Evolutionary conservation across 805 yeast species (phyloP).

Genomic region (Starmerella apis): DNA sequence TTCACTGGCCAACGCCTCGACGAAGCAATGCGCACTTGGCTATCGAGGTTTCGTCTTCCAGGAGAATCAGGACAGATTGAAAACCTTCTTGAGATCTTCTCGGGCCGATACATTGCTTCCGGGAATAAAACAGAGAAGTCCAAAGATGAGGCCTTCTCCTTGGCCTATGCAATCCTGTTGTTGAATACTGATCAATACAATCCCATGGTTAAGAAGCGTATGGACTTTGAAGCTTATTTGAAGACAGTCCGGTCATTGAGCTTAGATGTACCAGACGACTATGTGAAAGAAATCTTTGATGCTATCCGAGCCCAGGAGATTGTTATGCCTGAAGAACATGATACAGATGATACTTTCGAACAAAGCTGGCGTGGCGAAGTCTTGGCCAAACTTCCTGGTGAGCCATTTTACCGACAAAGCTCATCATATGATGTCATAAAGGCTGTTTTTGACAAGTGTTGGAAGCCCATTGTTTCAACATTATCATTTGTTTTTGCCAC

Average conservation of each 20-base stretch:
- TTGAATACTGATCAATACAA: conserved; percentile 88
- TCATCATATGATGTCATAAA: conserved; percentile 47
- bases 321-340: conserved; percentile 96
- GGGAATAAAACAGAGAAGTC: conserved; percentile 44
- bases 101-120: conserved; percentile 57
- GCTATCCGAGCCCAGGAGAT: conserved; percentile 80
- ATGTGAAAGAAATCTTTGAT: conserved; percentile 64
- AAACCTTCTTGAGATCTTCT: conserved; percentile 76
- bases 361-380: conserved; percentile 42
- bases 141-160: conserved; percentile 75
- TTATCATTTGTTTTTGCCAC: conserved; percentile 70
- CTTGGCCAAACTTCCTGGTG: conserved; percentile 21
- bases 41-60: conserved; percentile 80
- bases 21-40: conserved; percentile 74
- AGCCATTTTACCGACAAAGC: conserved; percentile 22
- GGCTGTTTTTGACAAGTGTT: conserved; percentile 54
- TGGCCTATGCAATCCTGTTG: conserved; percentile 87
- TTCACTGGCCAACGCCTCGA: conserved; percentile 75
- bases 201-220: conserved; percentile 83
- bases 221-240: conserved; percentile 76
- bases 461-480: conserved; percentile 58
- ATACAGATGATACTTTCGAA: conserved; percentile 85
- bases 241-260: conserved; percentile 72
- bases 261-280: conserved; percentile 78
- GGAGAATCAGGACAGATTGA: conserved; percentile 98